These are phyloP conservation scores for Tothia fuscella DNA, from an alignment of 2,329 filamentous ascomycete genomes.

Conservation along the genomic window DNA sequence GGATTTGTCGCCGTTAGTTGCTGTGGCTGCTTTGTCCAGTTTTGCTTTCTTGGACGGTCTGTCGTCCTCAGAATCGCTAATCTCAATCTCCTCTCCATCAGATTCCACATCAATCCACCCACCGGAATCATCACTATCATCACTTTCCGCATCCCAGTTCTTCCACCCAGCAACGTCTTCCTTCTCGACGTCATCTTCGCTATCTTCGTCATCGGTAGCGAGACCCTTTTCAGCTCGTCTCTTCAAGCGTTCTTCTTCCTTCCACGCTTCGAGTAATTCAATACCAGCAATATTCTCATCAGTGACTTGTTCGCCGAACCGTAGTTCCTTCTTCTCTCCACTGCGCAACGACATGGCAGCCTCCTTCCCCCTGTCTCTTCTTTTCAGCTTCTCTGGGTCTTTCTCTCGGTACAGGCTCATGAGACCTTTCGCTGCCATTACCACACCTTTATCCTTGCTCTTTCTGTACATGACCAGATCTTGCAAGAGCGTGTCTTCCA, in stretches of 20 bases:
- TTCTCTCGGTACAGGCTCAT: slow-evolving; percentile 86
- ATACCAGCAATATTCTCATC: slow-evolving; percentile 87
- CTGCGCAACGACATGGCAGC: slow-evolving; percentile 70
- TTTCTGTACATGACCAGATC: slow-evolving; percentile 93
- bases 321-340: slow-evolving; percentile 62
- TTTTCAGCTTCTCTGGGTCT: slow-evolving; percentile 76
- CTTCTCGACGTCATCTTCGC: slow-evolving; percentile 49
- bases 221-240: slow-evolving; percentile 59
- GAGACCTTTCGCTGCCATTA: slow-evolving; percentile 93
- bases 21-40: slow-evolving; percentile 31
- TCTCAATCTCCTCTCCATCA: slow-evolving; percentile 63
- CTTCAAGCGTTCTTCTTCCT: slow-evolving; percentile 72
- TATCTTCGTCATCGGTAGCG: slow-evolving; percentile 46
- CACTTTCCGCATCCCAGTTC: slow-evolving; percentile 50
- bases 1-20: slow-evolving; percentile 22
- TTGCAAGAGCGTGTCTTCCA: slow-evolving; percentile 90
- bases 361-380: slow-evolving; percentile 82
- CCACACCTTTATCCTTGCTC: slow-evolving; percentile 97
- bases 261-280: slow-evolving; percentile 84
- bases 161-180: slow-evolving; percentile 42
- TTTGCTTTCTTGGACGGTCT: slow-evolving; percentile 55
- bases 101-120: slow-evolving; percentile 89
- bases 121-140: slow-evolving; percentile 58
- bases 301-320: slow-evolving; percentile 69
- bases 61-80: slow-evolving; percentile 63